These are phyloP conservation scores for Pontederia crassipes DNA, from an alignment of 176 grass and related monocot genomes.

Conservation along the genomic window DNA sequence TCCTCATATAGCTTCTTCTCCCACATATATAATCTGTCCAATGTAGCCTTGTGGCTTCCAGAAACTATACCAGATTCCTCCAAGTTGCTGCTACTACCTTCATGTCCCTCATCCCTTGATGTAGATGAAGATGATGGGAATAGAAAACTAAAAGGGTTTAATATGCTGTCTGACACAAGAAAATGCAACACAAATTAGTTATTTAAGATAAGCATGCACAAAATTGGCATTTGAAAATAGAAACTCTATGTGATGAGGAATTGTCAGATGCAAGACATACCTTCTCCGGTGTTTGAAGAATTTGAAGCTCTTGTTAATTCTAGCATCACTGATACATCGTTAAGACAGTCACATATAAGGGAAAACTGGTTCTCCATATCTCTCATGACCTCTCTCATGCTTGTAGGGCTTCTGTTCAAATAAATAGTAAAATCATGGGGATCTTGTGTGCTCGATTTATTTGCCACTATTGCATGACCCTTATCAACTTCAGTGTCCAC, in stretches of 20 bases:
- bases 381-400: conserved; percentile 65
- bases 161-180: conserved; percentile 24
- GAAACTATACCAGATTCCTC: conserved; percentile 72
- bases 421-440: conserved; percentile 58
- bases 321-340: conserved; percentile 48
- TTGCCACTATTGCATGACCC: conserved; percentile 23
- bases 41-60: conserved; percentile 80
- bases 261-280: not conserved
- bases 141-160: no score
- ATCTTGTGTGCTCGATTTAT: conserved; percentile 30
- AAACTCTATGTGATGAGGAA: no score
- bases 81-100: conserved; percentile 59
- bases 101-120: conserved; percentile 68
- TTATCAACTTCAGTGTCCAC: conserved; percentile 25
- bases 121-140: conserved; percentile 23
- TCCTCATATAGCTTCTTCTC: conserved; percentile 97
- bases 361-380: conserved; percentile 50
- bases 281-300: conserved; percentile 4
- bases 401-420: conserved; percentile 44
- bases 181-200: conserved; percentile 68
- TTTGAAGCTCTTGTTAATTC: conserved; percentile 31
- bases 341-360: conserved; percentile 34
- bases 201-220: no score
- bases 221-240: no score
- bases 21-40: conserved; percentile 90